A percentile compares a stretch with the other conserved stretches of the same genome.
phyloP scores from a whole-genome alignment of 1,139 yeast genomes.

The Geotrichum aggregatum region DNA sequence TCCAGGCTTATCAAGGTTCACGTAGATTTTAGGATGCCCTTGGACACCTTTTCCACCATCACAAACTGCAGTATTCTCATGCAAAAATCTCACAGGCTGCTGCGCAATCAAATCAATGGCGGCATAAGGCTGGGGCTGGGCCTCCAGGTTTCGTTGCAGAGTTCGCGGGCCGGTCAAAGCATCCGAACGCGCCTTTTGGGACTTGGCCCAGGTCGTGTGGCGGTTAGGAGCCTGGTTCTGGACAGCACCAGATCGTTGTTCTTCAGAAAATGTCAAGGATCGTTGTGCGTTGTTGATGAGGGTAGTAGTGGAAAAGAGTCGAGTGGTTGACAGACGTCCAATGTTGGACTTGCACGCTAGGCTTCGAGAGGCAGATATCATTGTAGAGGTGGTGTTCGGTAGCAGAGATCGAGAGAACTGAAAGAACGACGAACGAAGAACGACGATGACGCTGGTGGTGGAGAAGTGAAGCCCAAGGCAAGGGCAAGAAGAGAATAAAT shows the following conservation, averaged over 20 bases:
- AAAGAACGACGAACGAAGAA: background rate
- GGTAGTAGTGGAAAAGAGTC: conserved; percentile 11
- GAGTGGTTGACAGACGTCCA: conserved; percentile 12
- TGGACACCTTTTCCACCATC: conserved; percentile 75
- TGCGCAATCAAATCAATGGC: conserved; percentile 79
- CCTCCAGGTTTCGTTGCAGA: conserved; percentile 60
- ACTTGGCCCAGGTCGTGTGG: conserved; percentile 61
- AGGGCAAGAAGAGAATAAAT: background rate
- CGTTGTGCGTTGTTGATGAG: conserved; percentile 9
- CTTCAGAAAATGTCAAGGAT: conserved; percentile 14
- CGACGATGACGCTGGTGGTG: background rate
- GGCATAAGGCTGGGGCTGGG: conserved; percentile 76
- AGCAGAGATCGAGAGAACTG: background rate
- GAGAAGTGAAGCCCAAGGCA: no score
- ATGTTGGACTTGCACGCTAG: conserved; percentile 6
- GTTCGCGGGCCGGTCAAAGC: conserved; percentile 65
- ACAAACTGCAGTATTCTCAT: conserved; percentile 68
- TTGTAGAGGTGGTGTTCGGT: conserved; percentile 2
- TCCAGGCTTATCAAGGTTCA: conserved; percentile 73
- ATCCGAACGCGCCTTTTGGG: conserved; percentile 60
- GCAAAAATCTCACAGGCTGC: conserved; percentile 66
- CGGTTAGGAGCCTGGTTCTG: conserved; percentile 72
- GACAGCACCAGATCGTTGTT: conserved; percentile 16
- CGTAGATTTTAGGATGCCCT: conserved; percentile 83
- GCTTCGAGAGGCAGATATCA: conserved; percentile 19